Evolutionary conservation across 805 yeast genomes (phyloP), one percentile per base, ranked within the genome.

Genomic region (Yarrowia keelungensis): DNA sequence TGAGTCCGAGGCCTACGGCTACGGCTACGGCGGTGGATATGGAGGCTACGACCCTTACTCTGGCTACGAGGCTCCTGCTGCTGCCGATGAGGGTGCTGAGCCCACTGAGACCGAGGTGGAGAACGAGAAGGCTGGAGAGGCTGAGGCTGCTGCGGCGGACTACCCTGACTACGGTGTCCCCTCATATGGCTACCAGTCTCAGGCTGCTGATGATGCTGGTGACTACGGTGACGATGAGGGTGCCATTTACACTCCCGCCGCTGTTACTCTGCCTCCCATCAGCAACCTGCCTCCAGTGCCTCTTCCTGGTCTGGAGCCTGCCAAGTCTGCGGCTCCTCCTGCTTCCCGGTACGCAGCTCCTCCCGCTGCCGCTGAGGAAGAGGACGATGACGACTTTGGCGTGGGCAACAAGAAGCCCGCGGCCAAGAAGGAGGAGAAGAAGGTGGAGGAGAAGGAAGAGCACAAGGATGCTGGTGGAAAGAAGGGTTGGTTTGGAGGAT

Each of bases 401-500:
- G 42, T 69, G 35, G 70, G 67, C 11, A 67, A 62, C 56, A 68
- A 72, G 67, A 74, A 73, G 70, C 71, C 71, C 64, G 73, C 74
- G 47, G 73, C 76, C 64, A 73, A 73, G 51, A 72, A 71, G 38
- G 73, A 73, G 67, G 70, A 72, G 42, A 70, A 68, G 69, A 53
- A 69, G 66, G 58, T 68, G 68, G 51, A 35, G 11, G 72, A 74
- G 71, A 64, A 45, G 68, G 73, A 73, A 42, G 70, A 72, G 50
- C 71, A 69, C 35, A 73, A 74, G 54, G 76, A 72, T 72, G 32
- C 32, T 26, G 68, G 67, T 12, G 69, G 65, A n/a, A 72, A 75
- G 69, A 76, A 76, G 67, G 82, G 83, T 7, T 81, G 83, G 84
- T 77, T 81, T 51, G 83, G 89, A 10, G 83, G 89, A 9, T 90